These are phyloP conservation scores for Osmanthus fragrans DNA, from an alignment of 257 asterid genomes.

Conservation along the genomic window DNA sequence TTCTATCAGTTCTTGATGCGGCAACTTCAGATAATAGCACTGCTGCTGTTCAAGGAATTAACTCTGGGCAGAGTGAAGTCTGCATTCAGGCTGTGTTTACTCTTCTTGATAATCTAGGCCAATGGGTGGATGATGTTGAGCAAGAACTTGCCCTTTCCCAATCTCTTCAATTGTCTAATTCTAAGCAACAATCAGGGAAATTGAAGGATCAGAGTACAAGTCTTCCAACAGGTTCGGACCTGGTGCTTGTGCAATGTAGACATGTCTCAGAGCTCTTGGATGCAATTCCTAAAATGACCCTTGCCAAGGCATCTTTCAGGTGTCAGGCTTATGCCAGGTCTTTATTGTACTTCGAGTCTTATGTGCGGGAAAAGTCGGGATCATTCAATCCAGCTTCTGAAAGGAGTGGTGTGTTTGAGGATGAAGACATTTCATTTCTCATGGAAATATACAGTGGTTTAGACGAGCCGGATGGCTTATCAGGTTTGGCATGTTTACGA, in stretches of 20 bases:
- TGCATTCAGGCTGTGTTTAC: conserved; percentile 96
- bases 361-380: conserved; percentile 80
- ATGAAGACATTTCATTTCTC: conserved; percentile 78
- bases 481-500: conserved; percentile 90
- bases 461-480: conserved; percentile 96
- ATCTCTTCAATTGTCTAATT: conserved; percentile 60
- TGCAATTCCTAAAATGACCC: conserved; percentile 89
- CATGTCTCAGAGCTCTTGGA: conserved; percentile 78
- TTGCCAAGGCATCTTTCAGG: conserved; percentile 91
- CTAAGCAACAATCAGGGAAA: conserved; percentile 57
- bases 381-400: conserved; percentile 93
- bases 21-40: conserved; percentile 68
- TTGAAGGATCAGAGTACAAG: conserved; percentile 53
- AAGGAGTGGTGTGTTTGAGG: conserved; percentile 79
- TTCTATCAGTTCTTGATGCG: conserved; percentile 79
- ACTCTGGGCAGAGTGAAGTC: conserved; percentile 83
- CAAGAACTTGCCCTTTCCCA: conserved; percentile 87
- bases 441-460: conserved; percentile 91
- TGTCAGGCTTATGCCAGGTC: conserved; percentile 99
- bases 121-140: conserved; percentile 95
- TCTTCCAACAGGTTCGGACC: conserved; percentile 48
- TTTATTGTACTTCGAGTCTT: conserved; percentile 83
- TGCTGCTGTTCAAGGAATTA: conserved; percentile 51
- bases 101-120: conserved; percentile 97
- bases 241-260: conserved; percentile 70